Conservation (phyloP, 2,329 filamentous ascomycete species). For the Elsinoe fawcettii region DNA sequence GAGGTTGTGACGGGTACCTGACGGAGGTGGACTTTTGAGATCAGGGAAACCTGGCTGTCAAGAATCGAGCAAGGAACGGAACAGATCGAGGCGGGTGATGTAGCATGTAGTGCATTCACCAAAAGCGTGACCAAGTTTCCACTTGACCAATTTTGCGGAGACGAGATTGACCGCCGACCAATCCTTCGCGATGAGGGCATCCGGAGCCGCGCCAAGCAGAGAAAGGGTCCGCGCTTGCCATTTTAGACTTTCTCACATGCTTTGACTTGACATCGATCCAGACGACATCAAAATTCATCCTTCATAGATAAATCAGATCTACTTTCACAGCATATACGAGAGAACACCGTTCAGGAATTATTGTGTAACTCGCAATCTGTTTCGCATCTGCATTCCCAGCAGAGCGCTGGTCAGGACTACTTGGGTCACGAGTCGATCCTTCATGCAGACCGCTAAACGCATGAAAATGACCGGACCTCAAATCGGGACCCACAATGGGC, state of each 20-base stretch:
- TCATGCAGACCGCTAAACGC: constrained; percentile 61
- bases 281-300: not conserved
- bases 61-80: constrained; percentile 6
- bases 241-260: constrained; percentile 15
- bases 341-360: too few relatives aligned
- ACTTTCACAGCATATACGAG: too few relatives aligned
- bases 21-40: not conserved
- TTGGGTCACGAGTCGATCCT: not conserved
- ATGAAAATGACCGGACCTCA: constrained; percentile 63
- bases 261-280: not conserved
- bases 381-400: not conserved
- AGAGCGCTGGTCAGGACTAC: not conserved
- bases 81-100: constrained; percentile 3
- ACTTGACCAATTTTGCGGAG: constrained; percentile 12
- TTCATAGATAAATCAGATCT: not conserved
- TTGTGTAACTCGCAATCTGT: not conserved
- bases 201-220: constrained; percentile 11
- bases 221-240: constrained; percentile 13
- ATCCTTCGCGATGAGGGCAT: not conserved
- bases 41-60: not conserved
- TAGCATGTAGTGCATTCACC: constrained; percentile 11
- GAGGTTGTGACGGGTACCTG: constrained; percentile 8
- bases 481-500: constrained; percentile 94
- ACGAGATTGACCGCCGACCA: constrained; percentile 10
- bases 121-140: constrained; percentile 14